Evolutionary conservation across 2,329 filamentous ascomycete genomes (phyloP).

Genomic region (Zarea fungicola): DNA sequence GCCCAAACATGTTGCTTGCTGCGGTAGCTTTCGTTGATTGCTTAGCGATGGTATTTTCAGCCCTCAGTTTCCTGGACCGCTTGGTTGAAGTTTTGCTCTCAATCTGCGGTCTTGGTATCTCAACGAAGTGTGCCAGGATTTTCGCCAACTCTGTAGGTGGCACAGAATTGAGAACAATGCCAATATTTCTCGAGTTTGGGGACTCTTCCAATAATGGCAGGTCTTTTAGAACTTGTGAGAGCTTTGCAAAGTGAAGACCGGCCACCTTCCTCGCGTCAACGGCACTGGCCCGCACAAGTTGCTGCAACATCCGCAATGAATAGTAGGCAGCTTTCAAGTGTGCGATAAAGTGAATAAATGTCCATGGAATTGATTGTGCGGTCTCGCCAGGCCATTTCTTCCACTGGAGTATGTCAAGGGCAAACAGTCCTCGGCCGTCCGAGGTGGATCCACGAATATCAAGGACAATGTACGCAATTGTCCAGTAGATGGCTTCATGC

Average conservation of each 20-base stretch:
- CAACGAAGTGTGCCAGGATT: constrained; percentile 15
- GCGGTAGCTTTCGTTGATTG: neutral
- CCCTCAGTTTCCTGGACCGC: neutral
- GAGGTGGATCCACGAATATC: constrained; percentile 25
- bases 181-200: constrained; percentile 19
- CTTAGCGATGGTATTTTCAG: neutral
- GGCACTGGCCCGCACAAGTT: constrained; percentile 23
- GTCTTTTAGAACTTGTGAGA: constrained; percentile 17
- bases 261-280: neutral
- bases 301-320: constrained; percentile 32
- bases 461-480: constrained; percentile 22
- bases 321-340: constrained; percentile 52
- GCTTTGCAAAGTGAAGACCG: constrained; percentile 11
- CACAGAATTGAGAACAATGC: neutral
- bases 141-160: neutral
- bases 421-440: constrained; percentile 24
- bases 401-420: constrained; percentile 20
- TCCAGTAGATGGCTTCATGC: constrained; percentile 19
- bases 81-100: neutral
- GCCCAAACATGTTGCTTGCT: constrained; percentile 3
- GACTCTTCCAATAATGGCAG: constrained; percentile 23
- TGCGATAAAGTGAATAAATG: constrained; percentile 55
- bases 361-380: constrained; percentile 39
- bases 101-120: constrained; percentile 5
- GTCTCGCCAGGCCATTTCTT: constrained; percentile 4